Evolutionary conservation across 1,284 basidiomycete genomes (phyloP), one percentile per base, ranked within the genome.

Genomic region (Heliocybe sulcata): DNA sequence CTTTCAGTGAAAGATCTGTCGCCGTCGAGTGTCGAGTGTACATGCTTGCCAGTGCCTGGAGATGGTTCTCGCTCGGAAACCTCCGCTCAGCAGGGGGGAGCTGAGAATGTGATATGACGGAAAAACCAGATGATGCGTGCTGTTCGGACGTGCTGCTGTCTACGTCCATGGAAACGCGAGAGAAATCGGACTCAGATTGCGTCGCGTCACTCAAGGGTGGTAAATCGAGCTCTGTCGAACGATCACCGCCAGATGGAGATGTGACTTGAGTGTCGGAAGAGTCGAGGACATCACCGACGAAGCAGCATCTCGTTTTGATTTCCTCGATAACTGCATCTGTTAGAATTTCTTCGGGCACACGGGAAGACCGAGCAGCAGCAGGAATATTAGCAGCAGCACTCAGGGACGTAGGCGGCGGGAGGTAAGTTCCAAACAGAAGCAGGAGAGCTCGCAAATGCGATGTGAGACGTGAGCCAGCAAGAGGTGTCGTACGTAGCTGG

Each of bases 271-370:
- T 68, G 53, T 79, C 73, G 23, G 66, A 64, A 20, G 64, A 64
- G 50, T 77, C 74, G 38, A 88, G 71, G 1, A 75, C 67, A 6
- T 78, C 74, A 47, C 87, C 82, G 33, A 92, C 90, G 63, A 93
- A 91, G 66, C 87, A 91, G 61, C 82, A 85, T 0, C 90, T 80
- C 1, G 86, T 86, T 69, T 92, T 92, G 57, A 93, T 85, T 58
- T 92, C 86, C 67, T 94, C 91, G 29, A 93, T 68, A n/a, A 92
- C 75, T 2, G 74, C 69, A 56, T 89, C 83, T 2, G 85, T 85
- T 35, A 94, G 75, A 29, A 91, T 74, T 61, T 90, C 88, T 64
- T 80, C 77, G 2, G 91, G 90, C 1, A 92, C 82, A 9, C 80
- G 80, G 3, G 73, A 82, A 1, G 82, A 73, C 25, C 86, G 81